Evolutionary conservation across 139 green algal species (phyloP), one percentile per base, ranked within the genome.

Genomic region (Tetradesmus lagerheimii): DNA sequence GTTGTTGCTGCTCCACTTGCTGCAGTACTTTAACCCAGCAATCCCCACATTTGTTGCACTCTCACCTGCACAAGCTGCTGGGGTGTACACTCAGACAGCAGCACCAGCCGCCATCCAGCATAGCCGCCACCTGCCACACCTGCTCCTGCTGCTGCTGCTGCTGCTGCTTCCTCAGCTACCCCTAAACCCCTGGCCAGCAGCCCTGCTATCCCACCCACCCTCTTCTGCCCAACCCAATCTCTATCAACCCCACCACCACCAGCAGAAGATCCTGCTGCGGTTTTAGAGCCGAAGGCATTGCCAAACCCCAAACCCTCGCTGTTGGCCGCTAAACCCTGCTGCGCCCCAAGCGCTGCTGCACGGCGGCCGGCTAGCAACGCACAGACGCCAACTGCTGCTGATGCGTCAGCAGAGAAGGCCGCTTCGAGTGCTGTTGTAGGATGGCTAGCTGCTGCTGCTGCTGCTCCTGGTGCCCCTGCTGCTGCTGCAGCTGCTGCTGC

Each of bases 41-140:
- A n/a, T 18, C 37, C 0, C 4, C 38, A n/a, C n/a, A n/a, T n/a
- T n/a, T n/a, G 35, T 12, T 31, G 77, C 27, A 38, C 16, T 1
- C 80, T 9, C 71, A 89, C 91, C 88, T 79, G 67, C 66, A 93
- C 64, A 84, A 93, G 83, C 80, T 93, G 78, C 78, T 80, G 83
- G 1, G 88, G 88, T 4, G 91, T 93, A 29, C 91, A 76, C 71
- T 93, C 88, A 18, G 84, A 88, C 50, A 93, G 66, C 47, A 93
- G 78, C 38, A 89, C 20, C 50, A 93, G 83, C 34, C 88, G 77
- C 77, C 66, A 86, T 4, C 91, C 91, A 12, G 66, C 66, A 20
- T 75, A 34, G 14, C 45, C 35, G 11, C 74, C 14, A 29, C 20
- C 12, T 2, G 34, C 16, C 1, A 31, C 37, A 1, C 27, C 87